Conservation (phyloP, 2,329 filamentous ascomycete species). For the Chaetomium olivaceum region DNA sequence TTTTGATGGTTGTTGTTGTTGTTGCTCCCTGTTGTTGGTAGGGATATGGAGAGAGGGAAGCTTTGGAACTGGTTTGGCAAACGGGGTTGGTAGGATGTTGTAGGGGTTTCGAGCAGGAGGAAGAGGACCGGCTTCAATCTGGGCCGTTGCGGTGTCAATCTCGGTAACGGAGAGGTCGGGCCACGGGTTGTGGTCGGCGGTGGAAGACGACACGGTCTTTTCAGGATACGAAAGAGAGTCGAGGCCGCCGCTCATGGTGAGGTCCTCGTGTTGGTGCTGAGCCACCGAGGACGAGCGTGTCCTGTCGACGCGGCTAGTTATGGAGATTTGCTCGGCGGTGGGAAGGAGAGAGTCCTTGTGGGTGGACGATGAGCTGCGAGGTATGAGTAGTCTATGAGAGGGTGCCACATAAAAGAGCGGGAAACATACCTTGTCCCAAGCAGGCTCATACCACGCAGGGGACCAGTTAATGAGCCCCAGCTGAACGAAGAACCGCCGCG, state of each 20-base stretch:
- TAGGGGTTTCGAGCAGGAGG: constrained; percentile 1
- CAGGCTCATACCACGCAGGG: constrained; percentile 17
- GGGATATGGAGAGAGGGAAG: not conserved
- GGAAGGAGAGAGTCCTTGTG: constrained; percentile 28
- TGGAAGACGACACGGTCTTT: constrained; percentile 3
- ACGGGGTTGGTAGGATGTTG: not conserved
- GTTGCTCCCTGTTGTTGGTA: not conserved
- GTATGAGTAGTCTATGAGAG: not conserved
- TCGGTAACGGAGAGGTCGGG: constrained; percentile 27
- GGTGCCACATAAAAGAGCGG: not conserved
- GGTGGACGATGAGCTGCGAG: constrained; percentile 16
- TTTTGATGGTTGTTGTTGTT: not conserved
- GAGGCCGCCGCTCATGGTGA: not conserved
- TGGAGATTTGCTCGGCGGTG: constrained; percentile 24
- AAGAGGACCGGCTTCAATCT: not conserved
- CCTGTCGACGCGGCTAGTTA: constrained; percentile 7
- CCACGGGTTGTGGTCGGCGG: constrained; percentile 27
- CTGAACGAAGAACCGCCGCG: constrained; percentile 7
- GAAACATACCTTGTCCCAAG: constrained; percentile 14
- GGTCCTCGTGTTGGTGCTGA: not conserved
- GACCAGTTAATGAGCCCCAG: constrained; percentile 24
- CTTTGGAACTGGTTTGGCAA: not conserved
- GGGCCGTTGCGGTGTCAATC: constrained; percentile 20
- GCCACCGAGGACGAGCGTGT: not conserved
- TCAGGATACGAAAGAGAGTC: not conserved